phyloP scores from a whole-genome alignment of 805 yeast species.

The Jamesozyma gamospora region DNA sequence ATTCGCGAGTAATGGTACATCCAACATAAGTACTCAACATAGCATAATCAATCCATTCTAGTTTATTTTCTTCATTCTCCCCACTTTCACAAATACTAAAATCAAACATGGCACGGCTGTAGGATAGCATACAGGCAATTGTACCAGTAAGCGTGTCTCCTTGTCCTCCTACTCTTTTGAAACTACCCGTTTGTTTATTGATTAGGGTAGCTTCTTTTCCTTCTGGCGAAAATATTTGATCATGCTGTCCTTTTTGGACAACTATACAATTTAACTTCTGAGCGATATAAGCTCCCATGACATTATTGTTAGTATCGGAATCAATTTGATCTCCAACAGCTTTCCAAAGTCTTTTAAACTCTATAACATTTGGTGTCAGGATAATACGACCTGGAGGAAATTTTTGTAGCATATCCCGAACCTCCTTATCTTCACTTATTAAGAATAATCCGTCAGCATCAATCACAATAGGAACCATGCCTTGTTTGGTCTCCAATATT shows the following conservation, averaged over 20 bases:
- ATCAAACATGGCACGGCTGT: slow-evolving; percentile 62
- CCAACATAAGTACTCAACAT: slow-evolving; percentile 66
- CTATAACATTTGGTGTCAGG: slow-evolving; percentile 84
- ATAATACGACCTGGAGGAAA: slow-evolving; percentile 50
- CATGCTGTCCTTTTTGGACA: slow-evolving; percentile 63
- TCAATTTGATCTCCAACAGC: slow-evolving; percentile 27
- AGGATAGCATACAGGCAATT: slow-evolving; percentile 70
- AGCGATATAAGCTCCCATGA: slow-evolving; percentile 23
- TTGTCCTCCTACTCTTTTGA: slow-evolving; percentile 88
- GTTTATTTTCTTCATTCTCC: not conserved
- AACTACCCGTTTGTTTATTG: slow-evolving; percentile 49
- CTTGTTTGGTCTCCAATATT: slow-evolving; percentile 38
- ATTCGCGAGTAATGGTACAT: slow-evolving; percentile 51
- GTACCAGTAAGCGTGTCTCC: slow-evolving; percentile 89
- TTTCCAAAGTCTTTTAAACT: slow-evolving; percentile 60
- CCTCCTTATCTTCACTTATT: slow-evolving; percentile 33
- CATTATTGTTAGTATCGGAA: slow-evolving; percentile 3
- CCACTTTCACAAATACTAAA: slow-evolving; percentile 33
- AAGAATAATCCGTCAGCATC: slow-evolving; percentile 87
- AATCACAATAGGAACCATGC: slow-evolving; percentile 60
- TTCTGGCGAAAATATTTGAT: slow-evolving; percentile 43
- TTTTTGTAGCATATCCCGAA: slow-evolving; percentile 32
- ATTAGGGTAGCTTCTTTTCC: slow-evolving; percentile 31
- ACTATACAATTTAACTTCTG: slow-evolving; percentile 21
- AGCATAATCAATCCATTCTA: slow-evolving; percentile 29